Evolutionary conservation across 2,329 filamentous ascomycete genomes (phyloP).

Genomic region (Ophiostoma australiae): DNA sequence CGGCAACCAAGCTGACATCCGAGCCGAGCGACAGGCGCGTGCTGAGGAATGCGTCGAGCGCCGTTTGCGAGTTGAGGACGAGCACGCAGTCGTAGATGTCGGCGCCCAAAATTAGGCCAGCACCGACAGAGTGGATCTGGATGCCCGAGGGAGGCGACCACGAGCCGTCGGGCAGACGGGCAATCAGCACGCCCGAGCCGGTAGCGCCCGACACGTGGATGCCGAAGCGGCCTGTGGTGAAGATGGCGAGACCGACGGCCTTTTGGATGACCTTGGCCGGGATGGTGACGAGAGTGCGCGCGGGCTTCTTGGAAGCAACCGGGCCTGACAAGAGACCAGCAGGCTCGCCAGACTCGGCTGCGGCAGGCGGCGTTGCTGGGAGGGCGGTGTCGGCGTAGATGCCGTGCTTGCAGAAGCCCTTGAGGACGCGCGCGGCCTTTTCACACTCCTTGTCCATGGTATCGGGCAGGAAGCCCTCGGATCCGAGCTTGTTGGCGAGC

Average conservation of each 20-base stretch:
- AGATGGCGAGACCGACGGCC: conserved; percentile 65
- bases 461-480: conserved; percentile 80
- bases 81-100: conserved; percentile 88
- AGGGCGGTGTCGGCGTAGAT: conserved; percentile 42
- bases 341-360: not conserved
- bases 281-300: conserved; percentile 49
- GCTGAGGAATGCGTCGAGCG: conserved; percentile 70
- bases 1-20: conserved; percentile 70
- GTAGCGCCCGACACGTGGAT: conserved; percentile 53
- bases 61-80: conserved; percentile 73
- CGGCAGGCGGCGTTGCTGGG: conserved; percentile 5
- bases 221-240: conserved; percentile 59
- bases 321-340: not conserved
- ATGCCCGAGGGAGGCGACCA: conserved; percentile 78
- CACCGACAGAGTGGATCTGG: conserved; percentile 70
- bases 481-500: conserved; percentile 75
- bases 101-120: conserved; percentile 74
- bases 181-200: conserved; percentile 55
- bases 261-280: conserved; percentile 57
- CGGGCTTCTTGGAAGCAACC: conserved; percentile 27
- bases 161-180: conserved; percentile 50
- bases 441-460: conserved; percentile 84
- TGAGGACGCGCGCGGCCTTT: conserved; percentile 79
- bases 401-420: conserved; percentile 72
- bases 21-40: conserved; percentile 71